Evolutionary conservation across 768 basidiomycete genomes (phyloP).

Genomic region (Heimioporus sp.): DNA sequence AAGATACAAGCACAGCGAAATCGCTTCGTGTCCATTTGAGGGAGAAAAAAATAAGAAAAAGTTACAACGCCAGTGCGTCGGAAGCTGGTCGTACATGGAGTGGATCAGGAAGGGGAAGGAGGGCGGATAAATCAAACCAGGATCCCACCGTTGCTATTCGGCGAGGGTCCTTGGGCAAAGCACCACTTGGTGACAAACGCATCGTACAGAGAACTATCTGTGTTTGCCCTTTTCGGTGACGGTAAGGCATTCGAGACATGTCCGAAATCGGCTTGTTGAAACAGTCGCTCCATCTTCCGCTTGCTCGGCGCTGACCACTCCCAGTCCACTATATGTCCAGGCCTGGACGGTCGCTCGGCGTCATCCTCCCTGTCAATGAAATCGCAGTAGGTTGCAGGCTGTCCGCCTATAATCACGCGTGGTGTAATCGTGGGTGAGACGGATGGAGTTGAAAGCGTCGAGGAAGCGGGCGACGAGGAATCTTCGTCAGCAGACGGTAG

Average conservation of each 20-base stretch:
- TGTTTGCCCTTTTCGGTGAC: not conserved
- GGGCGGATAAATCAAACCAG: constrained; percentile 11
- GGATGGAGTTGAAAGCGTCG: constrained; percentile 25
- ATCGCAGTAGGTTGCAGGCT: constrained; percentile 17
- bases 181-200: constrained; percentile 69
- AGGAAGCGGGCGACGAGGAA: constrained; percentile 23
- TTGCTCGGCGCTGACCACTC: constrained; percentile 20
- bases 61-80: too few relatives aligned
- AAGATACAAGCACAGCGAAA: too few relatives aligned
- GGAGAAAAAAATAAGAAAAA: too few relatives aligned
- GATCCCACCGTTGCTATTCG: constrained; percentile 12
- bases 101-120: too few relatives aligned
- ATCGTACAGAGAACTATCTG: constrained; percentile 43
- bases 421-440: constrained; percentile 20
- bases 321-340: constrained; percentile 16
- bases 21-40: too few relatives aligned
- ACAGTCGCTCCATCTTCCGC: not conserved
- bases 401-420: constrained; percentile 25
- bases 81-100: too few relatives aligned
- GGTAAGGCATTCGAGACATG: constrained; percentile 24
- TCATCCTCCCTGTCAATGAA: not conserved
- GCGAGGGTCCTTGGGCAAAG: constrained; percentile 50
- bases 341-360: not conserved
- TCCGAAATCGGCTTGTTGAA: not conserved
- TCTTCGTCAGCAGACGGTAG: constrained; percentile 10